Evolutionary conservation across 257 asterid species (phyloP).

Genomic region (Salvia hispanica): DNA sequence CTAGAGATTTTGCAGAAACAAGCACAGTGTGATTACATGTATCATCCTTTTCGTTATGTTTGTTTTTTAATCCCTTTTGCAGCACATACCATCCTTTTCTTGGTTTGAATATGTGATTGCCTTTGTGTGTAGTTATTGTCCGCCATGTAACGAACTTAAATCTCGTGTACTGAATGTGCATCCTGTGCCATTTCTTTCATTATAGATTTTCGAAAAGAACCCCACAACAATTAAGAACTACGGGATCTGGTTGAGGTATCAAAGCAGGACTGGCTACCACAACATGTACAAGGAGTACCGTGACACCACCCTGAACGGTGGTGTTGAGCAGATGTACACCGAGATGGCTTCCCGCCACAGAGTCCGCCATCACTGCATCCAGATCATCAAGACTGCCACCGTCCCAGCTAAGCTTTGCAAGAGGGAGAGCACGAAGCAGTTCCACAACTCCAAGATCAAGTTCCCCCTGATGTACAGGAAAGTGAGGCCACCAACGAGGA

Average conservation of each 20-base stretch:
- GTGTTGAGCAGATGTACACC: too few relatives aligned
- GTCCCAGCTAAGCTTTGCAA: slow-evolving; percentile 60
- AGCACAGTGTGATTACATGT: neutral
- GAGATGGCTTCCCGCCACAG: slow-evolving; percentile 51
- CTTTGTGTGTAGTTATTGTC: too few relatives aligned
- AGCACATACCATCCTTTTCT: too few relatives aligned
- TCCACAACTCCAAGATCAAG: slow-evolving; percentile 58
- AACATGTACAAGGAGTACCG: too few relatives aligned
- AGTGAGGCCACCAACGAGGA: slow-evolving; percentile 78
- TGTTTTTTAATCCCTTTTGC: too few relatives aligned
- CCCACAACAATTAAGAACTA: too few relatives aligned
- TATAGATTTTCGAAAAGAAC: too few relatives aligned
- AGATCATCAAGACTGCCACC: slow-evolving; percentile 54
- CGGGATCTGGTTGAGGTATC: too few relatives aligned
- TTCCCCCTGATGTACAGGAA: slow-evolving; percentile 55
- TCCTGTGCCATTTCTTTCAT: neutral
- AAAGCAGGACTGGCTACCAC: too few relatives aligned
- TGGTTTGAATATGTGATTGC: too few relatives aligned
- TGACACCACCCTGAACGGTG: too few relatives aligned
- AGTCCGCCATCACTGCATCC: slow-evolving; percentile 55
- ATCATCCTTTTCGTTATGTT: neutral
- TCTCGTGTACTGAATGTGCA: neutral
- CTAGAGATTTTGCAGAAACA: too few relatives aligned
- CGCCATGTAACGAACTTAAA: neutral
- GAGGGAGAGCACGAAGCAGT: slow-evolving; percentile 57